These are phyloP conservation scores for Crassisporium funariophilum DNA, from an alignment of 768 basidiomycete genomes.

Conservation along the genomic window DNA sequence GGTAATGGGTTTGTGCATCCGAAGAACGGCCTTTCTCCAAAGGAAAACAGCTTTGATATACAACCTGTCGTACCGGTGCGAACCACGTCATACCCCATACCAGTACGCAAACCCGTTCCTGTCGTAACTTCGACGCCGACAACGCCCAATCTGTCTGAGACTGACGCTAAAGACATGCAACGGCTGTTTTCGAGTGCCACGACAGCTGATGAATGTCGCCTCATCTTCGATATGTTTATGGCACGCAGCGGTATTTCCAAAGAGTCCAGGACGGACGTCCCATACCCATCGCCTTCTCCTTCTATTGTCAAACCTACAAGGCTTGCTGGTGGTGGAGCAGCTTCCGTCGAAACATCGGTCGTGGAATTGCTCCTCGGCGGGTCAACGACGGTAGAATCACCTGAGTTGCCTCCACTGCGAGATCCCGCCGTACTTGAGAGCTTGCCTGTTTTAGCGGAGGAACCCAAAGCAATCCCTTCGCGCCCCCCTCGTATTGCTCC, in stretches of 20 bases:
- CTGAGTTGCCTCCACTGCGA: no score
- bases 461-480: no score
- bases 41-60: slow-evolving; percentile 14
- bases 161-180: slow-evolving; percentile 67
- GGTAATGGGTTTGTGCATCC: no score
- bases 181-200: slow-evolving; percentile 67
- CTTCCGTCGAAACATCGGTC: slow-evolving; percentile 33
- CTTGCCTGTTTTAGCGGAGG: no score
- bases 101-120: slow-evolving; percentile 27
- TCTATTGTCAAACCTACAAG: slow-evolving; percentile 29
- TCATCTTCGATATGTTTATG: slow-evolving; percentile 84
- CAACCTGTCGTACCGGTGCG: slow-evolving; percentile 20
- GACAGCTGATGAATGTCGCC: slow-evolving; percentile 79
- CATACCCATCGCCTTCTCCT: slow-evolving; percentile 37
- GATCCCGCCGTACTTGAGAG: no score
- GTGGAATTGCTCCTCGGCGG: slow-evolving; percentile 41
- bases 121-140: slow-evolving; percentile 11
- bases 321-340: slow-evolving; percentile 7
- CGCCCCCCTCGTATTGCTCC: no score
- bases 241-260: slow-evolving; percentile 53
- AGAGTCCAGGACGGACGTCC: slow-evolving; percentile 31
- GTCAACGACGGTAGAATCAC: slow-evolving; percentile 16
- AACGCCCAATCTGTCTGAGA: slow-evolving; percentile 29
- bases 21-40: slow-evolving; percentile 10
- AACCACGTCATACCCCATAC: slow-evolving; percentile 20